phyloP scores from a whole-genome alignment of 2,329 filamentous ascomycete genomes.

The Aspergillus thermomutatus region DNA sequence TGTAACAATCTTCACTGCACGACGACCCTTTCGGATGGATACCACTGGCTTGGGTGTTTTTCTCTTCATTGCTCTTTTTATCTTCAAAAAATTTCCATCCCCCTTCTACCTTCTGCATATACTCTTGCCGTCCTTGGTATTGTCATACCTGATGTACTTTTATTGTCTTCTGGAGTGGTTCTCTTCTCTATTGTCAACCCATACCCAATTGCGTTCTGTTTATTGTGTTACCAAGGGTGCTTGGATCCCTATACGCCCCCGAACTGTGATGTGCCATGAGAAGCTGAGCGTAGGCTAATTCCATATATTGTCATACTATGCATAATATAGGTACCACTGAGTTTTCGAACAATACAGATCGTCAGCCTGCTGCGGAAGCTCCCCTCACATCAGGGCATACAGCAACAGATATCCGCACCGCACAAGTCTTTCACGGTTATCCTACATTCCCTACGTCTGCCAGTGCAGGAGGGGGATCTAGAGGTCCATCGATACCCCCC shows the following conservation, averaged over 20 bases:
- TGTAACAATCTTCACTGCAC: constrained; percentile 6
- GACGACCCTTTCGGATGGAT: constrained; percentile 2
- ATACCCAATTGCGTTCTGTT: constrained; percentile 24
- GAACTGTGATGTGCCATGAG: constrained; percentile 14
- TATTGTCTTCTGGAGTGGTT: constrained; percentile 12
- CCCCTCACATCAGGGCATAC: constrained; percentile 46
- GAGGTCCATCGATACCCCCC: constrained; percentile 61
- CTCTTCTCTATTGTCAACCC: constrained; percentile 8
- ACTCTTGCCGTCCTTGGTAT: background rate
- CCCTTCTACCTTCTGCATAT: constrained; percentile 5
- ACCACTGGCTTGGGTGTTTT: constrained; percentile 4
- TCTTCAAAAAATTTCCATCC: background rate
- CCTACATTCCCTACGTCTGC: constrained; percentile 57
- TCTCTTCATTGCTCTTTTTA: background rate
- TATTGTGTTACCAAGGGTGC: constrained; percentile 17
- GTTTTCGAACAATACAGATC: constrained; percentile 51
- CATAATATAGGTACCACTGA: constrained; percentile 37
- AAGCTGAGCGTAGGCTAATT: constrained; percentile 44
- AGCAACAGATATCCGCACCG: constrained; percentile 65
- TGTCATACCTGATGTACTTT: background rate
- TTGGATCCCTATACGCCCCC: constrained; percentile 11
- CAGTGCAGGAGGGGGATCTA: constrained; percentile 53
- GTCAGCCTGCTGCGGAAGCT: constrained; percentile 60
- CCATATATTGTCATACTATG: constrained; percentile 16
- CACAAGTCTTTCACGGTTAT: constrained; percentile 72